These are phyloP conservation scores for Cladophialophora bantiana DNA, from an alignment of 2,329 filamentous ascomycete species.

Conservation along the genomic window DNA sequence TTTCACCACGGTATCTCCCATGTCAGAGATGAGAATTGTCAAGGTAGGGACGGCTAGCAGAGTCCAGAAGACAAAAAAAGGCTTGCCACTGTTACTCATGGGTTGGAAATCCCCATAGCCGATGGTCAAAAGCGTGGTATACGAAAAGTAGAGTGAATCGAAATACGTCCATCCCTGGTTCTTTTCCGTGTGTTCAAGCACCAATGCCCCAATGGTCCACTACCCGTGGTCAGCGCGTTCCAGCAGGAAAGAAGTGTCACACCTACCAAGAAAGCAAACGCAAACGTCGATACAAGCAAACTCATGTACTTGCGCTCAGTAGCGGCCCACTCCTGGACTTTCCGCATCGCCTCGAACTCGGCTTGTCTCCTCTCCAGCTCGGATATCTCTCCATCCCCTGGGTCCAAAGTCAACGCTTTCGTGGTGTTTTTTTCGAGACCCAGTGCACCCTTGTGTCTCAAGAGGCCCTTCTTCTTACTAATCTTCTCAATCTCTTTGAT, in stretches of 20 bases:
- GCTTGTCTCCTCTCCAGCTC: conserved; percentile 42
- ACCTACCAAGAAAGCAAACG: conserved; percentile 45
- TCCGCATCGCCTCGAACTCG: conserved; percentile 56
- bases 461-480: conserved; percentile 13
- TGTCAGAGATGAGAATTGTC: conserved; percentile 62
- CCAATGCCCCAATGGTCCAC: conserved; percentile 58
- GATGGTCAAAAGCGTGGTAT: conserved; percentile 61
- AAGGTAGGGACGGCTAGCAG: conserved; percentile 62
- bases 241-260: background rate
- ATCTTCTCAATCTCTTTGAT: conserved; percentile 39
- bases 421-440: conserved; percentile 25
- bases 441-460: conserved; percentile 22
- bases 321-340: conserved; percentile 52
- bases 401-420: conserved; percentile 28
- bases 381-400: conserved; percentile 27
- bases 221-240: conserved; percentile 41
- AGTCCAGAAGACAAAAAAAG: conserved; percentile 66
- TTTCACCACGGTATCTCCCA: conserved; percentile 62
- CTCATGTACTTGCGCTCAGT: conserved; percentile 53
- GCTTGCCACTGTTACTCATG: conserved; percentile 58
- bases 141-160: conserved; percentile 60
- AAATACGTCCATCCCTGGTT: conserved; percentile 61
- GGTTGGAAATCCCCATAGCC: conserved; percentile 61
- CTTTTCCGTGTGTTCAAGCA: conserved; percentile 58
- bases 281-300: conserved; percentile 48